Base-by-base conservation (phyloP, 2,329 filamentous ascomycete species). In the Zalaria obscura region DNA sequence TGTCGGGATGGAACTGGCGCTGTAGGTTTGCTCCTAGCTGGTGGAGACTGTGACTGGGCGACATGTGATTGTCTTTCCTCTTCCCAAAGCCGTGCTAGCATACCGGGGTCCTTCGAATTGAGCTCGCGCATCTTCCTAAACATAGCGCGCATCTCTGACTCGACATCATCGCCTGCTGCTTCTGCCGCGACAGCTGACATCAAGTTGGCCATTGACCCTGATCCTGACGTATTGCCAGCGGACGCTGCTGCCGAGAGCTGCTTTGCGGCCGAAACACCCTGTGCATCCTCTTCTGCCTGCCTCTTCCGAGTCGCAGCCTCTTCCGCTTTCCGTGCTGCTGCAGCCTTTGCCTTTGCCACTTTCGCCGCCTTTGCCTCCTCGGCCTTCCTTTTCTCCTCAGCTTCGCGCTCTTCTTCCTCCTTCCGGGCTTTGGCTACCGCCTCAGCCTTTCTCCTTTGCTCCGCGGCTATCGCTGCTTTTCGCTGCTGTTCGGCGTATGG, bases 121-220 rank as follows among this genome's bases (percentile, higher is more conserved):
- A 73, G 67, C 45, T 75, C 66, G 33, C 71, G 62, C 70, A 77
- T 75, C 48, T 70, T 73, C 31, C 70, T 65, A 55, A 76, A 70
- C 64, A 75, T 68, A 2, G 60, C 59, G 43, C 68, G 65, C 55
- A 75, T 72, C 49, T 74, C 66, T 2, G 57, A 54, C 45, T 70
- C 71, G 39, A 72, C 64, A 25, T 58, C 59, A 32, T 59, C 59
- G 36, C 10, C 3, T 2, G 46, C 46, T 5, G 49, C 50, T 18
- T 52, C 50, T 7, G 33, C 35, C 2, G 27, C 36, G 3, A 36
- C 44, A 11, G 25, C 43, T 26, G 41, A 27, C 28, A 34, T 31
- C 9, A 28, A 10, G 27, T 25, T 25, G 25, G 32, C 36, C 31
- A 43, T 44, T 27, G 50, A 53, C 31, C 44, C 42, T 40, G 46